A percentile compares a stretch with the other conserved stretches of the same genome.
phyloP scores from a whole-genome alignment of 768 basidiomycete species.

The Pseudohyphozyma bogoriensis region DNA sequence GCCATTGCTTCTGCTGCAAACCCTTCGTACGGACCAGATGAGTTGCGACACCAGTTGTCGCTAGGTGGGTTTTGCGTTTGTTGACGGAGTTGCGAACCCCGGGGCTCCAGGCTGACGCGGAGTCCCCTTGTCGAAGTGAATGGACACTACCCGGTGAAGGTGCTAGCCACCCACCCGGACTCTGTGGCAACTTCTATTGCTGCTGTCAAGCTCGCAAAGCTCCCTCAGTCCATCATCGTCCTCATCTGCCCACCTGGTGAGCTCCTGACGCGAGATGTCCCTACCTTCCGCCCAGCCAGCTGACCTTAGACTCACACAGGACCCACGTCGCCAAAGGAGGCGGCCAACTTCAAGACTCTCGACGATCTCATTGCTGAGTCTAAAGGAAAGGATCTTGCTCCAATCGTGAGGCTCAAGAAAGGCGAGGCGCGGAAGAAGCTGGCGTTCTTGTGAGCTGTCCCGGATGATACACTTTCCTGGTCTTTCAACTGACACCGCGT shows the following conservation, averaged over 20 bases:
- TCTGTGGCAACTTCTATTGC: constrained; percentile 12
- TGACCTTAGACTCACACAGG: too few species aligned
- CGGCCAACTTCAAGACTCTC: constrained; percentile 5
- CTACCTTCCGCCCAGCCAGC: too few species aligned
- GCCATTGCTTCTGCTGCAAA: constrained; percentile 16
- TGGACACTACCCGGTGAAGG: constrained; percentile 12
- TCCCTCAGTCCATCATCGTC: constrained; percentile 10
- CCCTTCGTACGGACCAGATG: constrained; percentile 13
- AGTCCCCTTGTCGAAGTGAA: not conserved
- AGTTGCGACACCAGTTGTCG: constrained; percentile 14
- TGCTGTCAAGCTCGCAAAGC: constrained; percentile 4
- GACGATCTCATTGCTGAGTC: constrained; percentile 10
- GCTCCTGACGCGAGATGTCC: too few species aligned
- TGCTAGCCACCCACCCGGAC: constrained; percentile 10
- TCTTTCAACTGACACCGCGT: not conserved
- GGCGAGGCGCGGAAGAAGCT: constrained; percentile 9
- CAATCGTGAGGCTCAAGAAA: not conserved
- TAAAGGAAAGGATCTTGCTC: not conserved
- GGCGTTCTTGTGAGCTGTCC: constrained; percentile 1
- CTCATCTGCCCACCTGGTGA: constrained; percentile 1
- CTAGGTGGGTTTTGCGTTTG: constrained; percentile 7
- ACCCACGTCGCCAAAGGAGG: not conserved
- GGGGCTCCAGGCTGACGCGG: not conserved
- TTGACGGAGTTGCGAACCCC: not conserved
- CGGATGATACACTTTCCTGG: too few species aligned